Conservation (phyloP, 2,329 filamentous ascomycete species). For the Stagonosporopsis chrysanthemi region DNA sequence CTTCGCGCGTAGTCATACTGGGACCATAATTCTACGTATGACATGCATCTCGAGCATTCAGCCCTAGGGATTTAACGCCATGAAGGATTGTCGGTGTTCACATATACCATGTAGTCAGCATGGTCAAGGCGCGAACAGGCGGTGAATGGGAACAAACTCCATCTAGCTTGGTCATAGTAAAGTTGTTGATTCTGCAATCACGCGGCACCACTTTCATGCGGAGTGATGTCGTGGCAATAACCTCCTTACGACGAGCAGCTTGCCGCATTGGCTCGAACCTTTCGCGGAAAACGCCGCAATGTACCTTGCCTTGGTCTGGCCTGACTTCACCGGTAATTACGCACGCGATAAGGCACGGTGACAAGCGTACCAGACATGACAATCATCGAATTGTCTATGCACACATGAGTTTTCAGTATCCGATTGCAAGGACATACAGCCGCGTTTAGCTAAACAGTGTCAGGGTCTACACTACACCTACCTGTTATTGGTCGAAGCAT, state of each 20-base stretch:
- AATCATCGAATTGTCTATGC: conserved; percentile 12
- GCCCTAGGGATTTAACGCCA: conserved; percentile 2
- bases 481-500: conserved; percentile 23
- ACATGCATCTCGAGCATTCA: background rate
- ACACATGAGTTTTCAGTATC: conserved; percentile 21
- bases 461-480: conserved; percentile 15
- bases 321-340: conserved; percentile 26
- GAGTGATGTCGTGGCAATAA: conserved; percentile 12
- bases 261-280: conserved; percentile 5
- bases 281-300: background rate
- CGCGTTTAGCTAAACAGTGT: conserved; percentile 29
- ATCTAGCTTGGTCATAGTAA: conserved; percentile 1
- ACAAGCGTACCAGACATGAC: conserved; percentile 16
- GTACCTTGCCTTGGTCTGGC: conserved; percentile 1
- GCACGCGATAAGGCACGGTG: conserved; percentile 27
- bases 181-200: conserved; percentile 12
- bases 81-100: conserved; percentile 7
- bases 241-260: conserved; percentile 12
- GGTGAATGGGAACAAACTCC: conserved; percentile 6
- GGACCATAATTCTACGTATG: conserved; percentile 11
- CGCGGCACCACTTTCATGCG: conserved; percentile 21
- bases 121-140: conserved; percentile 8
- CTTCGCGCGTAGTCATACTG: conserved; percentile 3
- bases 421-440: conserved; percentile 28
- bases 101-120: conserved; percentile 12